A percentile compares a stretch with the other conserved stretches of the same genome.
These are phyloP conservation scores for Tillandsia leiboldiana DNA, from an alignment of 176 grass and related monocot species.

Conservation along the genomic window DNA sequence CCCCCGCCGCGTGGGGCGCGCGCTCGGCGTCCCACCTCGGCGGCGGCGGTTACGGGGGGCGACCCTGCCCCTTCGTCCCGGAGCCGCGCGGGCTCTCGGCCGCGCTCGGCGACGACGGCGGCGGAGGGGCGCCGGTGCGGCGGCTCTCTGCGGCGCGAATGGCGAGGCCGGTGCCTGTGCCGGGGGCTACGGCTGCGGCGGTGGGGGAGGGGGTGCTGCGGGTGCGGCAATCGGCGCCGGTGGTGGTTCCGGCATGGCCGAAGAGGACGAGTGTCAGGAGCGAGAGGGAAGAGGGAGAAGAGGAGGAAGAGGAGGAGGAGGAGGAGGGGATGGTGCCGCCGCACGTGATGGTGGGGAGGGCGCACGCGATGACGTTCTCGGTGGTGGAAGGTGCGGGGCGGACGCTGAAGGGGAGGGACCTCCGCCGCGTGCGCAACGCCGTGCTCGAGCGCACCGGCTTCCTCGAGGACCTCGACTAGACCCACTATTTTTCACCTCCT, in stretches of 20 bases:
- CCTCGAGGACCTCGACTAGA: slow-evolving; percentile 10
- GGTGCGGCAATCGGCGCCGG: slow-evolving; percentile 56
- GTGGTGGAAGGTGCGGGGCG: slow-evolving; percentile 29
- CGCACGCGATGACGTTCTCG: slow-evolving; percentile 17
- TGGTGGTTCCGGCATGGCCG: slow-evolving; percentile 56
- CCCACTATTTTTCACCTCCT: too few species aligned
- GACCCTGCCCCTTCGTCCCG: slow-evolving; percentile 24
- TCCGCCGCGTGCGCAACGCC: slow-evolving; percentile 35
- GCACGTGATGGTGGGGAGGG: slow-evolving; percentile 1
- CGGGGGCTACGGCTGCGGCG: slow-evolving; percentile 8
- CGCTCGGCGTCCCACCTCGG: slow-evolving; percentile 7
- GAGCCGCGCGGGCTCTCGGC: slow-evolving; percentile 38
- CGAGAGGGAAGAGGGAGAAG: slow-evolving; percentile 6
- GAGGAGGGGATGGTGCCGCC: slow-evolving; percentile 36
- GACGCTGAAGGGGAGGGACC: slow-evolving; percentile 36
- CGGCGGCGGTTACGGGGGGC: slow-evolving; percentile 26
- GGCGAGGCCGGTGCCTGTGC: background rate
- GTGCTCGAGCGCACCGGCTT: slow-evolving; percentile 31
- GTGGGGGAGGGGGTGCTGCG: slow-evolving; percentile 11
- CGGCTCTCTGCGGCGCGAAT: too few species aligned
- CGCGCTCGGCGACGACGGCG: slow-evolving; percentile 32
- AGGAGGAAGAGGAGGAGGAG: slow-evolving; percentile 23
- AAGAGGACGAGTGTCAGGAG: slow-evolving; percentile 15
- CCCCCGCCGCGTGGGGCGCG: too few species aligned
- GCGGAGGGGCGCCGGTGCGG: too few species aligned